These are phyloP conservation scores for Triadica sebifera DNA, from an alignment of 345 rosid species.

Conservation along the genomic window DNA sequence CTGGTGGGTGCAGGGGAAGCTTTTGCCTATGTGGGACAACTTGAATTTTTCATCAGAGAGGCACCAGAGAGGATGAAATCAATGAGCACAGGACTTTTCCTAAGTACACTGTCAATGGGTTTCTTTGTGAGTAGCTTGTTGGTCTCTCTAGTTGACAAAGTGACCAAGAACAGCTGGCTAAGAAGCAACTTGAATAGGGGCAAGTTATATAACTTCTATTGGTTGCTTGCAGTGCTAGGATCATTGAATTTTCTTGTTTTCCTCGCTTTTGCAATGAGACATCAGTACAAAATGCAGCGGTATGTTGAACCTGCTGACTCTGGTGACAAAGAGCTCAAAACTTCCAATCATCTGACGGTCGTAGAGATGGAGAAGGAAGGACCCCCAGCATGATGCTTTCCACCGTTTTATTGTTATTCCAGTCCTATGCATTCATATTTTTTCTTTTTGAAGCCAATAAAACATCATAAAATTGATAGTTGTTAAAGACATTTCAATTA, in stretches of 20 bases:
- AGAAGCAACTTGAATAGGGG: constrained; percentile 60
- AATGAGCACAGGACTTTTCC: constrained; percentile 88
- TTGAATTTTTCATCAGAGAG: constrained; percentile 87
- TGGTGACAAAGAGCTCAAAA: constrained; percentile 34
- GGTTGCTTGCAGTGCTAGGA: constrained; percentile 71
- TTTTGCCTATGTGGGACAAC: constrained; percentile 86
- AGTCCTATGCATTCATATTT: neutral
- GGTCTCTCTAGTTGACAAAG: constrained; percentile 61
- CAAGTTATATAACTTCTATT: constrained; percentile 64
- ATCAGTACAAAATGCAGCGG: constrained; percentile 63
- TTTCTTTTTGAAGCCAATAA: neutral
- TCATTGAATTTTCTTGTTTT: constrained; percentile 55
- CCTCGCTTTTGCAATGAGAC: constrained; percentile 48
- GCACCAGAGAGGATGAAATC: constrained; percentile 94
- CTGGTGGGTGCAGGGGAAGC: constrained; percentile 95
- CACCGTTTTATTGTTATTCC: constrained; percentile 1
- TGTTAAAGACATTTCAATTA: neutral
- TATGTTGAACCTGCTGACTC: constrained; percentile 37
- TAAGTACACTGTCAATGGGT: constrained; percentile 82
- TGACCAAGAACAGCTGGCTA: constrained; percentile 63
- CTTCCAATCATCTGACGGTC: constrained; percentile 13
- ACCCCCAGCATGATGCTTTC: constrained; percentile 12
- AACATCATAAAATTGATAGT: too few relatives aligned
- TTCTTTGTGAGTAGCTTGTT: constrained; percentile 79
- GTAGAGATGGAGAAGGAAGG: constrained; percentile 22